Base-by-base conservation (phyloP, 1,284 basidiomycete genomes). In the Phlebopus sp. region DNA sequence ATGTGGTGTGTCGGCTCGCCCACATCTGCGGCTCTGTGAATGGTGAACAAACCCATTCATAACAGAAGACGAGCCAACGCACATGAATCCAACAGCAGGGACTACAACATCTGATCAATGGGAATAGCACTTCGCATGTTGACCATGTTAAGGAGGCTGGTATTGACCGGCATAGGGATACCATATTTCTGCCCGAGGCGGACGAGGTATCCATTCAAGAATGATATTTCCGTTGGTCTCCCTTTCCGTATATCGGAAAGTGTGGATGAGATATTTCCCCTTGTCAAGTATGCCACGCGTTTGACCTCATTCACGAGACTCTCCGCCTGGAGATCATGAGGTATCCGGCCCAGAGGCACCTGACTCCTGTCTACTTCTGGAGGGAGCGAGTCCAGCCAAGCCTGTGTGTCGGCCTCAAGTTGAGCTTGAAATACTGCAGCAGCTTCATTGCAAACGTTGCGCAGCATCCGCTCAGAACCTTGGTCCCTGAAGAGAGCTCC, bases 151-250 rank as follows among this genome's bases (percentile, higher is more conserved):
- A 76, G 65, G 39, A 97, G 66, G 39, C 78, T 72, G 17, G 77
- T 68, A 55, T 84, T 90, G 11, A 77, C 70, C 0, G 84, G 83
- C 57, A 85, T 86, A 8, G 69, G 67, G 30, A 95, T 73, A 4
- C 72, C 70, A 56, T 88, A 79, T 36, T 74, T 69, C 39, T 69
- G 58, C 7, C 89, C 95, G 5, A 95, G 69, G 9, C 71, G 70
- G 19, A 83, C 62, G 40, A 99, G 67, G 65, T 95, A 92, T 6
- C 96, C 95, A 57, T 93, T 96, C 63, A 98, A 78, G 59, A 77
- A 93, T 19, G 89, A 81, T 32, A 95, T 78, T 69, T 95, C 92
- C 0, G 91, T 92, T 19, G 61, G 49, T 46, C 69, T 71, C 30
- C 82, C 82, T 40, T 68, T 66, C 52, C 75, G 74, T 31, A 92